A percentile compares a stretch with the other conserved stretches of the same genome.
phyloP scores from a whole-genome alignment of 1,139 yeast species.

The Blastobotrys serpentis region DNA sequence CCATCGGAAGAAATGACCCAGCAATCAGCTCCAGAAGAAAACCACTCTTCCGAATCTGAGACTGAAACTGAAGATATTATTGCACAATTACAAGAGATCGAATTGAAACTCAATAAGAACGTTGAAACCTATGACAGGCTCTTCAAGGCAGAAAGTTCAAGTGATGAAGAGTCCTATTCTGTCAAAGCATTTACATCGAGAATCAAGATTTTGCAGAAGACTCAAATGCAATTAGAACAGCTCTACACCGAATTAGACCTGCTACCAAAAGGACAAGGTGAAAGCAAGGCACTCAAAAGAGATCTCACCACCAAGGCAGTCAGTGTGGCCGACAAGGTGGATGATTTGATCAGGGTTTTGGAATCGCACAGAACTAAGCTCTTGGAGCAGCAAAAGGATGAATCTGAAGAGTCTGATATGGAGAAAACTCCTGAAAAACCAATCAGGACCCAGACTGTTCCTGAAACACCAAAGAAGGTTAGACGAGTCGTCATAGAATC shows the following conservation, averaged over 20 bases:
- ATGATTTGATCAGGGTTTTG: constrained; percentile 26
- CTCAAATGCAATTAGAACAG: constrained; percentile 28
- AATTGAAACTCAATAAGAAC: constrained; percentile 22
- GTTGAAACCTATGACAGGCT: constrained; percentile 27
- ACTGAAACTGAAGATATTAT: constrained; percentile 2
- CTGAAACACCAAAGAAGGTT: constrained; percentile 13
- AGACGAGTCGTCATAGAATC: constrained; percentile 28
- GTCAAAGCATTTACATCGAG: constrained; percentile 24
- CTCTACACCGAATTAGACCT: constrained; percentile 28
- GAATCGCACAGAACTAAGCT: constrained; percentile 23
- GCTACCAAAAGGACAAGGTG: constrained; percentile 21
- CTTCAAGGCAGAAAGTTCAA: constrained; percentile 21
- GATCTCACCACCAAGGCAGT: constrained; percentile 27
- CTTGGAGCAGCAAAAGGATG: constrained; percentile 4
- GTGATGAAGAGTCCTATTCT: constrained; percentile 18
- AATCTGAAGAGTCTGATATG: constrained; percentile 16
- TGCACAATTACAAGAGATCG: constrained; percentile 14
- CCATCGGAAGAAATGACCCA: too few relatives aligned
- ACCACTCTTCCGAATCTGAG: constrained; percentile 1
- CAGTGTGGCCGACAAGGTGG: constrained; percentile 29
- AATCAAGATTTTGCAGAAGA: constrained; percentile 29
- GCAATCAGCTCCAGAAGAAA: too few relatives aligned
- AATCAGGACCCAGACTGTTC: constrained; percentile 13
- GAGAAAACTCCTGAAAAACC: constrained; percentile 9
- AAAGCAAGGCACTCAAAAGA: constrained; percentile 25